Evolutionary conservation across 2,329 filamentous ascomycete species (phyloP).

Genomic region (Phaeosphaeria sp.): DNA sequence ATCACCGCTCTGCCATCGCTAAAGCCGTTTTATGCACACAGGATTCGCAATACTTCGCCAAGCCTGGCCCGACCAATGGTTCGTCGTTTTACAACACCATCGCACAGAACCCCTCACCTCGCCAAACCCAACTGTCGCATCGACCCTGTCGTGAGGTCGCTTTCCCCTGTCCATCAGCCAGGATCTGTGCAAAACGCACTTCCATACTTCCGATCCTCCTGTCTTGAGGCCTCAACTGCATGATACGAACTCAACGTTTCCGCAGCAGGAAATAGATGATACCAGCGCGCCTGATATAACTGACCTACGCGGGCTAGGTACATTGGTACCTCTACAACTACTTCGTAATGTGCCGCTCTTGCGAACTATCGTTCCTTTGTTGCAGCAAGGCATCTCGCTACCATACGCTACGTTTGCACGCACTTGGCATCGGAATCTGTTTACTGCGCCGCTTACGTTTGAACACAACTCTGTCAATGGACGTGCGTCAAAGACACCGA

Average conservation of each 20-base stretch:
- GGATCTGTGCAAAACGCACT: slow-evolving; percentile 2
- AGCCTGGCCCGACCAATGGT: slow-evolving; percentile 20
- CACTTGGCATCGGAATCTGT: slow-evolving; percentile 8
- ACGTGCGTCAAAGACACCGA: neutral
- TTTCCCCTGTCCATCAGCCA: slow-evolving; percentile 21
- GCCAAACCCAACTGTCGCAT: slow-evolving; percentile 15
- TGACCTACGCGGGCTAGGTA: slow-evolving; percentile 9
- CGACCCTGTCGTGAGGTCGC: slow-evolving; percentile 16
- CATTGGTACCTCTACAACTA: slow-evolving; percentile 17
- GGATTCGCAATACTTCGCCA: slow-evolving; percentile 25
- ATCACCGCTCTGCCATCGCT: slow-evolving; percentile 16
- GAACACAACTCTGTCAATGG: neutral
- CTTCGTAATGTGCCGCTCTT: slow-evolving; percentile 11
- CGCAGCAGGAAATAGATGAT: slow-evolving; percentile 13
- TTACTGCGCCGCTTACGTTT: slow-evolving; percentile 20
- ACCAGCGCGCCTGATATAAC: slow-evolving; percentile 19
- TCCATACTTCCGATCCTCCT: slow-evolving; percentile 9
- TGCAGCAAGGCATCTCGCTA: slow-evolving; percentile 8
- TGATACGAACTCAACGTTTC: slow-evolving; percentile 25
- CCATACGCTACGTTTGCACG: slow-evolving; percentile 14
- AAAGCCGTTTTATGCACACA: slow-evolving; percentile 23
- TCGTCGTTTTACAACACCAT: slow-evolving; percentile 23
- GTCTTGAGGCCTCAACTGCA: slow-evolving; percentile 19
- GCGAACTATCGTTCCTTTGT: slow-evolving; percentile 13
- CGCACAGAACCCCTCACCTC: slow-evolving; percentile 22